Evolutionary conservation across 1,139 yeast species (phyloP).

Genomic region (Candida tetrigidarum): DNA sequence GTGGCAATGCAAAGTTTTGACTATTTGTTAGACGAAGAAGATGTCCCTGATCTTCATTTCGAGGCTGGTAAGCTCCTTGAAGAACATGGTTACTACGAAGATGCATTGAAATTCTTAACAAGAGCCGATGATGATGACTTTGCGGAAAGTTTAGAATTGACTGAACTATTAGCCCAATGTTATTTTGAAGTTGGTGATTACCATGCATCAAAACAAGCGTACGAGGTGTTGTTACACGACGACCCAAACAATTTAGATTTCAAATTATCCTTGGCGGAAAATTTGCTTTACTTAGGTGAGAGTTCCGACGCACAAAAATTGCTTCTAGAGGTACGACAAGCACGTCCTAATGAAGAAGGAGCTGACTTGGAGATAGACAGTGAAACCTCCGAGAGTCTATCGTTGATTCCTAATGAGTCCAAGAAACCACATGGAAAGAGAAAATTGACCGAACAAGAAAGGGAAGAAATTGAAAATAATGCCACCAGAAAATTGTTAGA

Average conservation of each 20-base stretch:
- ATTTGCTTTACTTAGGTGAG: slow-evolving; percentile 73
- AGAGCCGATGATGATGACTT: slow-evolving; percentile 45
- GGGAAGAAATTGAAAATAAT: slow-evolving; percentile 57
- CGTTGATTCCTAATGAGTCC: slow-evolving; percentile 32
- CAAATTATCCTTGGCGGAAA: slow-evolving; percentile 80
- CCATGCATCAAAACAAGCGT: slow-evolving; percentile 69
- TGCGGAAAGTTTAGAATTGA: slow-evolving; percentile 51
- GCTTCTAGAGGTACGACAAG: slow-evolving; percentile 51
- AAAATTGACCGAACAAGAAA: slow-evolving; percentile 59
- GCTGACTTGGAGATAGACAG: slow-evolving; percentile 16
- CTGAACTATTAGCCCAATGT: slow-evolving; percentile 75
- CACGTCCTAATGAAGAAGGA: slow-evolving; percentile 16
- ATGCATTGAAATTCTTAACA: slow-evolving; percentile 68
- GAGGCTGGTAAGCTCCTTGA: slow-evolving; percentile 80
- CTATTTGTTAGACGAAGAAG: slow-evolving; percentile 60
- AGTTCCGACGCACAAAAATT: slow-evolving; percentile 61
- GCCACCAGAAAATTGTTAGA: slow-evolving; percentile 66
- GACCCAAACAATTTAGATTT: slow-evolving; percentile 74
- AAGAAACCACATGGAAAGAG: slow-evolving; percentile 22
- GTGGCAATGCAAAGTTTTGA: slow-evolving; percentile 74
- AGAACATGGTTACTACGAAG: slow-evolving; percentile 66
- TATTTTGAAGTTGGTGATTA: slow-evolving; percentile 73
- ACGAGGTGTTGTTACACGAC: slow-evolving; percentile 54
- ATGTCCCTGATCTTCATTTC: slow-evolving; percentile 70
- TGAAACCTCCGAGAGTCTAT: slow-evolving; percentile 16